Conservation (phyloP, 257 asterid species). For the Cinchona pubescens region DNA sequence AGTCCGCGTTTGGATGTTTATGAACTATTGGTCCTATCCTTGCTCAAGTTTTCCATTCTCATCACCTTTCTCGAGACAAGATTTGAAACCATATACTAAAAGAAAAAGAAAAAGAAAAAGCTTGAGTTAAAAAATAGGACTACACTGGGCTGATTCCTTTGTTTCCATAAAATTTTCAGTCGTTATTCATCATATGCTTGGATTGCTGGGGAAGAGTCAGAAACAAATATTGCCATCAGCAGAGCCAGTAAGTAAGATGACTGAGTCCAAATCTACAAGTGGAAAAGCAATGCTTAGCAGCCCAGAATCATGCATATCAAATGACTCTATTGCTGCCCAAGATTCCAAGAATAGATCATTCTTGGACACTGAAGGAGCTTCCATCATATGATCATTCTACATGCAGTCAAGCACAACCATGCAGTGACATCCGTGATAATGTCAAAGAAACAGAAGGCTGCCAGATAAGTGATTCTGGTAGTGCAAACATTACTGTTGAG, state of each 20-base stretch:
- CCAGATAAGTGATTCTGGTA: conserved; percentile 35
- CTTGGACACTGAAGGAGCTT: conserved; percentile 17
- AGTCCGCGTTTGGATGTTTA: too few relatives aligned
- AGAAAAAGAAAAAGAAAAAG: background rate
- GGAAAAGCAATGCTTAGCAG: conserved; percentile 28
- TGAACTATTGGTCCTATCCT: background rate
- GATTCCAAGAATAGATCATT: conserved; percentile 24
- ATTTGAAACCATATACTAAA: background rate
- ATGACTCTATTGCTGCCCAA: conserved; percentile 24
- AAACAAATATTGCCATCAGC: conserved; percentile 27
- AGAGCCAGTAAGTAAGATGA: conserved; percentile 12
- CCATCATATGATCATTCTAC: conserved; percentile 11
- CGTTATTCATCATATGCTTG: conserved; percentile 48
- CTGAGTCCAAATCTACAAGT: conserved; percentile 17
- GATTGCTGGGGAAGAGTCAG: conserved; percentile 33
- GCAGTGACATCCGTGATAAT: conserved; percentile 4
- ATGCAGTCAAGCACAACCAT: conserved; percentile 22
- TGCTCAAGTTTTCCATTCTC: background rate
- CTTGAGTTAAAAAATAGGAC: background rate
- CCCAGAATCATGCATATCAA: conserved; percentile 41
- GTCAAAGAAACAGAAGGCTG: conserved; percentile 24
- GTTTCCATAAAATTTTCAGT: conserved; percentile 28
- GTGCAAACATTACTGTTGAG: conserved; percentile 44
- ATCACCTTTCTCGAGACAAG: background rate
- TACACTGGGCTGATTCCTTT: conserved; percentile 5